A percentile compares a stretch with the other conserved stretches of the same genome.
Evolutionary conservation across 768 basidiomycete genomes (phyloP).

Genomic region (Phlebiopsis gigantea): DNA sequence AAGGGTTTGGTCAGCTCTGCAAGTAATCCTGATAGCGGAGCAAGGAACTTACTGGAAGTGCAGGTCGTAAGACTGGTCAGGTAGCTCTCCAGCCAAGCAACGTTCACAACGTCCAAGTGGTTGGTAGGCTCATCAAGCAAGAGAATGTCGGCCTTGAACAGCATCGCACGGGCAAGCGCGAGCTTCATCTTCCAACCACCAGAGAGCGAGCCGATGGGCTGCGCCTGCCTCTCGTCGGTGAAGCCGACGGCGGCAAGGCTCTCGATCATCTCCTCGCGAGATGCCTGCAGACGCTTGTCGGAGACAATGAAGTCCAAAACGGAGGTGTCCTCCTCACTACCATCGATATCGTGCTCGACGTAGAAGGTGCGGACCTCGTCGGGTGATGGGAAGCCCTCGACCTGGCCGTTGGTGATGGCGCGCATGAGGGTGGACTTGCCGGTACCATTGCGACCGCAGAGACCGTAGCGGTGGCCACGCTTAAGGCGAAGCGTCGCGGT

Average conservation of each 20-base stretch:
- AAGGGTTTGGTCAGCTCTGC: neutral
- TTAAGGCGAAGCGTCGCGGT: conserved; percentile 95
- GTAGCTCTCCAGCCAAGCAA: conserved; percentile 96
- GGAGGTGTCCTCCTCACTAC: conserved; percentile 87
- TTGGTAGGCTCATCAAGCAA: conserved; percentile 96
- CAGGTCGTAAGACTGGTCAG: conserved; percentile 81
- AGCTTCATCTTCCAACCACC: conserved; percentile 99
- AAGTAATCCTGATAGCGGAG: neutral
- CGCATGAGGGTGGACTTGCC: conserved; percentile 96
- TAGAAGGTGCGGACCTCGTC: conserved; percentile 98
- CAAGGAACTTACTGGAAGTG: conserved; percentile 54
- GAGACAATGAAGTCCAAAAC: conserved; percentile 83
- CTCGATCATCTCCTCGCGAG: conserved; percentile 64
- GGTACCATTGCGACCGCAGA: conserved; percentile 98
- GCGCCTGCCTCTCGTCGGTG: conserved; percentile 77
- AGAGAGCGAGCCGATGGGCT: conserved; percentile 85
- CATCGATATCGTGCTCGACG: conserved; percentile 98
- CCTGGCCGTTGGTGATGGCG: conserved; percentile 91
- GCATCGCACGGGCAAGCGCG: conserved; percentile 92
- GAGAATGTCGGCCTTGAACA: conserved; percentile 97
- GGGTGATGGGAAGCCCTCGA: conserved; percentile 98
- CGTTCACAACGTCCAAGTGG: conserved; percentile 95
- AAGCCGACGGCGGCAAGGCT: conserved; percentile 92
- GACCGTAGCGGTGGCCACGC: conserved; percentile 98
- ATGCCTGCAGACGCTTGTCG: conserved; percentile 78